Percentiles rank a stretch among this genome's conserved stretches.
phyloP scores from a whole-genome alignment of 495 filamentous ascomycete species.

The Sordaria brevicollis region DNA sequence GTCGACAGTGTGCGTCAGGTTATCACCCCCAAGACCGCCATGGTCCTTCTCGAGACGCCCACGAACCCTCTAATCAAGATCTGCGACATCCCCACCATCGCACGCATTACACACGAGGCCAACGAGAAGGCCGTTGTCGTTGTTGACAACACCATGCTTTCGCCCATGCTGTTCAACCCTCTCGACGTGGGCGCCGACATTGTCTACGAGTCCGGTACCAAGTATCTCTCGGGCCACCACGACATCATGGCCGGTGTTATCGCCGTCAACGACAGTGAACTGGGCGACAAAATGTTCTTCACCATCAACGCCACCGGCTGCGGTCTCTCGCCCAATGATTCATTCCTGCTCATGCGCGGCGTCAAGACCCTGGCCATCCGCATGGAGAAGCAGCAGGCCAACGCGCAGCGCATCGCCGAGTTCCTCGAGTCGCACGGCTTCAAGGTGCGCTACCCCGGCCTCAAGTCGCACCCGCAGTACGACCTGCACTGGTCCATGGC shows the following conservation, averaged over 20 bases:
- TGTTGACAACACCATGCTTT: constrained; percentile 98
- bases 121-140: constrained; percentile 77
- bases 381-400: constrained; percentile 95
- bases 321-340: constrained; percentile 87
- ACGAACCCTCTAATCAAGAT: constrained; percentile 99
- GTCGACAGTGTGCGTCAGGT: constrained; percentile 56
- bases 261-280: constrained; percentile 66
- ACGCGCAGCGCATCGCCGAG: constrained; percentile 79
- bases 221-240: constrained; percentile 96
- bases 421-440: constrained; percentile 90
- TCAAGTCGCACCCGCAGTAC: constrained; percentile 92
- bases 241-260: constrained; percentile 98
- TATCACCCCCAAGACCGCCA: constrained; percentile 69
- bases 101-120: constrained; percentile 60
- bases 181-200: constrained; percentile 91
- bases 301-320: constrained; percentile 94
- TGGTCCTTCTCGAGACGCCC: constrained; percentile 93
- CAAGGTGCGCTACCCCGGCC: constrained; percentile 85
- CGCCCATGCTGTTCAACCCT: constrained; percentile 81
- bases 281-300: constrained; percentile 89
- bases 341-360: constrained; percentile 87
- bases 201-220: constrained; percentile 94
- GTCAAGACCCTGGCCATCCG: constrained; percentile 94
- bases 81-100: constrained; percentile 76
- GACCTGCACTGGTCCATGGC: constrained; percentile 93